Base-by-base conservation (phyloP, 257 asterid genomes). In the Petrea volubilis region DNA sequence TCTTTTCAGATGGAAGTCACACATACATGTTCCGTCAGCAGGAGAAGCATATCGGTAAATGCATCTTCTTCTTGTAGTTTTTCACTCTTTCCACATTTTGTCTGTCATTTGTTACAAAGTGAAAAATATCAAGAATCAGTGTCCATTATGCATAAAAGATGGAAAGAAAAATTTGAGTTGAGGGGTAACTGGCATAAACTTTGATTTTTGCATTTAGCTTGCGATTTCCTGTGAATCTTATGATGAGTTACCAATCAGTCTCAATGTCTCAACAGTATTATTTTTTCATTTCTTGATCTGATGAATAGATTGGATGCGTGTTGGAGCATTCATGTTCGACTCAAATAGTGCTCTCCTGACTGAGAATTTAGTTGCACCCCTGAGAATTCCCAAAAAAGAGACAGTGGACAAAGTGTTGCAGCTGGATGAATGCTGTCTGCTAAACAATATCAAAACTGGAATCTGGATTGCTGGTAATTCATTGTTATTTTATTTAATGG, bases 391-490 rank as follows among this genome's bases (percentile, higher is more conserved):
- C 55, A 78, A 64, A 63, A 77, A 60, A 69, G 86, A 71, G 75
- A 73, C 82, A 40, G 15, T 23, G 18, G 87, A 85, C 78, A 74
- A 77, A 61, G 63, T 76, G 79, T 70, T 87, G 87, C 77, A 78
- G 71, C 47, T 56, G 44, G 77, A 79, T 18, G 95, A 95, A 36
- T 61, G 81, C 67, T 88, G 95, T 73, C 76, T 90, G 68, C 47
- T 89, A 76, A 78, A 80, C 57, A 84, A 84, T 70, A 70, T 92
- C 68, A 92, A 87, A 82, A 79, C 82, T 65, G 99, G 99, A 67
- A 88, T 95, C 72, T 95, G 99, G 99, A 83, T 95, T 85, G 95
- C 99, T 75, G 99, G 99, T 95, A 92, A 60, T 58, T 58, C 47
- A n/a, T 33, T 66, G 69, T 58, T 18, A 31, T 52, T 71, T 23